Conservation (phyloP, 495 filamentous ascomycete species). For the Neurospora intermedia region DNA sequence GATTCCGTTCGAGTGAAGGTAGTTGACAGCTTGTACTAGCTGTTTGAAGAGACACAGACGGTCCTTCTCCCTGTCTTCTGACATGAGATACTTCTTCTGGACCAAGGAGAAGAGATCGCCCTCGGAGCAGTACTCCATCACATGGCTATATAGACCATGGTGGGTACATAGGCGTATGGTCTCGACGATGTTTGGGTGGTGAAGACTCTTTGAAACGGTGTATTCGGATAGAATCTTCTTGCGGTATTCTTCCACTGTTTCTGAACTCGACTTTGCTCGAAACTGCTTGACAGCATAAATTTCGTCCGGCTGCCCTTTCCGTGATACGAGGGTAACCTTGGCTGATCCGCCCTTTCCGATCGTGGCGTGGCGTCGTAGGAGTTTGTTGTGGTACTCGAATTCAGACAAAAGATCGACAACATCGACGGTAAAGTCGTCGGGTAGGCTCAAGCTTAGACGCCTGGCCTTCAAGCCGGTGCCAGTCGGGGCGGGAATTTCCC, state of each 20-base stretch:
- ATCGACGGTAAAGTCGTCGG: constrained; percentile 54
- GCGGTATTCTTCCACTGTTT: constrained; percentile 55
- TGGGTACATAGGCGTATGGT: constrained; percentile 58
- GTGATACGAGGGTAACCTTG: constrained; percentile 58
- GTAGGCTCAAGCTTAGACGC: constrained; percentile 49
- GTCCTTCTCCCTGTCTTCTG: constrained; percentile 52
- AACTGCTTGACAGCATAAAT: constrained; percentile 74
- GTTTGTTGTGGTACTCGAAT: constrained; percentile 47
- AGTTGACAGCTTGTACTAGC: constrained; percentile 56
- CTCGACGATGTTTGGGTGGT: constrained; percentile 71
- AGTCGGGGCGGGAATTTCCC: constrained; percentile 45
- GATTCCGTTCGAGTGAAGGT: constrained; percentile 60
- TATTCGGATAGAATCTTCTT: constrained; percentile 76
- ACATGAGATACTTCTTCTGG: constrained; percentile 47
- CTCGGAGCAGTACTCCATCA: constrained; percentile 73
- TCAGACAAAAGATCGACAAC: constrained; percentile 48
- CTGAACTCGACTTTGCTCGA: constrained; percentile 47
- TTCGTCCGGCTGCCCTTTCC: constrained; percentile 41
- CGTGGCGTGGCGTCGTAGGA: constrained; percentile 50
- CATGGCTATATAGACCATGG: constrained; percentile 62
- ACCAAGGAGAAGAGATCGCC: constrained; percentile 66
- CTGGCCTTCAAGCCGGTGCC: constrained; percentile 58
- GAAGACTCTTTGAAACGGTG: constrained; percentile 61
- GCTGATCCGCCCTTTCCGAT: constrained; percentile 65
- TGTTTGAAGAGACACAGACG: constrained; percentile 74